Base-by-base conservation (phyloP, 2,329 filamentous ascomycete species). In the Calycina herbarum region DNA sequence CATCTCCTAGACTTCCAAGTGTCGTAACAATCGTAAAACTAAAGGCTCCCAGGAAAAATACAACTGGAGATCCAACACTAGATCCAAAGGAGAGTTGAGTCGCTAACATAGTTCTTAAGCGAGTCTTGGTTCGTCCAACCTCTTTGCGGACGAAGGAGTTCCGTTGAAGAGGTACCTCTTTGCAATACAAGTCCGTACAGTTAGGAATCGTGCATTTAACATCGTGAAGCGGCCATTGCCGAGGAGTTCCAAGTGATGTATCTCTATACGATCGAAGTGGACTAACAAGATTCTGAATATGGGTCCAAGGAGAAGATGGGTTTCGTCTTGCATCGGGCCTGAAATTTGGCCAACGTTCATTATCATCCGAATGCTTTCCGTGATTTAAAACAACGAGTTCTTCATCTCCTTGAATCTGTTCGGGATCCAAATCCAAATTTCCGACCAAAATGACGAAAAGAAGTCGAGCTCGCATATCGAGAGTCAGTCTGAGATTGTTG, bases 91-190 rank as follows among this genome's bases (percentile, higher is more conserved):
- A 61, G 17, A 65, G 57, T 57, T 71, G 68, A 59, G 65, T 67
- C 8, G 62, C 66, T 5, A 71, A 57, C 66, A 70, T 72, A 27
- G 75, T 68, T 51, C 74, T 74, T 63, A 77, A n/a, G 38, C 64
- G 62, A 42, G 66, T 68, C 54, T 68, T 71, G 0, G 63, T 65
- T 15, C 65, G 61, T 3, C 65, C 66, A 63, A 71, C 68, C 33
- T 67, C 65, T 63, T 38, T 63, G 8, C 58, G 62, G 20, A 66
- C 45, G 5, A 63, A 24, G 5, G 31, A 20, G 10, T 45, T 64
- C 13, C 66, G 59, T 8, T 48, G 57, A 24, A 70, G 59, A 35
- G 63, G 67, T 5, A 60, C 42, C 31, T 70, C 68, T 15, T 65
- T 64, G 38, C 64, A 64, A 10, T 54, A 45, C 17, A 51, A 45